phyloP scores from a whole-genome alignment of 2,329 filamentous ascomycete genomes.

The Sporothrix mexicana region DNA sequence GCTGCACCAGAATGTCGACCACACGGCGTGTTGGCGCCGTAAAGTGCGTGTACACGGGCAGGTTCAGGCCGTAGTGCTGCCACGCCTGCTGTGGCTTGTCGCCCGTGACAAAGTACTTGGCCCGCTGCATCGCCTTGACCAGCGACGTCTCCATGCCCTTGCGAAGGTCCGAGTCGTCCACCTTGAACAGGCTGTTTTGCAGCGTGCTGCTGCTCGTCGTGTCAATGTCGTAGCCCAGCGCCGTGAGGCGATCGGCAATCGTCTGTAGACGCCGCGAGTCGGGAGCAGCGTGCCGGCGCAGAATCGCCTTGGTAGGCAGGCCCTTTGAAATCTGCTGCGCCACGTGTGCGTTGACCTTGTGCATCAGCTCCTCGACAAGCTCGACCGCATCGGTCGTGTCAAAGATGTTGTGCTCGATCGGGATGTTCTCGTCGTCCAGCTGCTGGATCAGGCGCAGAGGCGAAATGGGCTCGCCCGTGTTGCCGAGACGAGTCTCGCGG shows the following conservation, averaged over 20 bases:
- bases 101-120: slow-evolving; percentile 84
- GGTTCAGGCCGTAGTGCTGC: slow-evolving; percentile 89
- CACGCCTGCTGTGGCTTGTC: slow-evolving; percentile 79
- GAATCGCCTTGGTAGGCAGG: slow-evolving; percentile 88
- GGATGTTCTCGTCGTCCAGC: slow-evolving; percentile 96
- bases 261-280: slow-evolving; percentile 88
- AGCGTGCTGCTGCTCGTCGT: slow-evolving; percentile 85
- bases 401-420: slow-evolving; percentile 95
- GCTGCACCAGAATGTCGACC: slow-evolving; percentile 92
- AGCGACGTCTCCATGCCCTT: slow-evolving; percentile 98
- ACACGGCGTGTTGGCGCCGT: slow-evolving; percentile 94
- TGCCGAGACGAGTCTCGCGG: slow-evolving; percentile 82
- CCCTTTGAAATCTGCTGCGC: slow-evolving; percentile 80
- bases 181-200: slow-evolving; percentile 93
- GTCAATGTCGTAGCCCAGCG: slow-evolving; percentile 88
- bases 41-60: slow-evolving; percentile 96
- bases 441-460: slow-evolving; percentile 89
- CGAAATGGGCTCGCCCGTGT: slow-evolving; percentile 78
- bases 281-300: slow-evolving; percentile 83
- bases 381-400: slow-evolving; percentile 88
- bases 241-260: slow-evolving; percentile 91
- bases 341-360: slow-evolving; percentile 89
- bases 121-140: slow-evolving; percentile 93
- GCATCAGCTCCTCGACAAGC: slow-evolving; percentile 91
- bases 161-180: slow-evolving; percentile 85